Percentiles rank a stretch among this genome's conserved stretches.
These are phyloP conservation scores for Aurantiochytrium sp. DNA, from an alignment of 108 stramenopile genomes.

Conservation along the genomic window DNA sequence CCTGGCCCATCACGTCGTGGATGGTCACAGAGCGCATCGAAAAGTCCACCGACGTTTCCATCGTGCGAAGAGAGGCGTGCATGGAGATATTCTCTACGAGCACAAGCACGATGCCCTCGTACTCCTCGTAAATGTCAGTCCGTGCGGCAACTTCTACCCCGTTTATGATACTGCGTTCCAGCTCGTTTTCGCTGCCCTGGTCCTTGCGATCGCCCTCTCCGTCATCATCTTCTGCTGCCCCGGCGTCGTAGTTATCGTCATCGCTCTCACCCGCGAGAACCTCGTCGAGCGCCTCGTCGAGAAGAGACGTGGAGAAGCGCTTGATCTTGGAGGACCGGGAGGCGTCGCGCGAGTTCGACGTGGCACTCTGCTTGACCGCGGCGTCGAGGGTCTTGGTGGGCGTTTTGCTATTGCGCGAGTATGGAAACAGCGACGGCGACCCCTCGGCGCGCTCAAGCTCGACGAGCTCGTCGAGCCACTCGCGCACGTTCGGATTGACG, in stretches of 20 bases:
- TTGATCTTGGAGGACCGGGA: background rate
- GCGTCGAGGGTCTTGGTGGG: background rate
- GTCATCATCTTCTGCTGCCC: background rate
- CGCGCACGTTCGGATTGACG: background rate
- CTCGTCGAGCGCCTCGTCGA: background rate
- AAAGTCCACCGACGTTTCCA: slow-evolving; percentile 3
- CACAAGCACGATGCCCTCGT: background rate
- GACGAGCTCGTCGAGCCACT: background rate
- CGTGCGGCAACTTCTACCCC: too few relatives aligned
- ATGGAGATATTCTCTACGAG: background rate
- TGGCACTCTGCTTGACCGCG: background rate
- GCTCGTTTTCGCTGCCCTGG: too few relatives aligned
- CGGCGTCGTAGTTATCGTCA: background rate
- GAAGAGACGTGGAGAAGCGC: background rate
- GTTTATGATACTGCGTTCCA: too few relatives aligned
- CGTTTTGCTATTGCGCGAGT: background rate
- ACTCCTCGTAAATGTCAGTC: background rate
- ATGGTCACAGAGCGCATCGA: background rate
- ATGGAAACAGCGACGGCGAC: background rate
- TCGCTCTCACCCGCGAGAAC: background rate
- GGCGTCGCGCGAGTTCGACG: background rate
- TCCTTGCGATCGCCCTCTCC: too few relatives aligned
- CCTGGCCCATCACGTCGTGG: background rate
- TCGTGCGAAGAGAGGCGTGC: background rate
- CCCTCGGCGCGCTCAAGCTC: background rate